Percentiles rank a stretch among this genome's conserved stretches.
Conservation (phyloP, 2,329 filamentous ascomycete genomes). For the Aschersonia sp. region DNA sequence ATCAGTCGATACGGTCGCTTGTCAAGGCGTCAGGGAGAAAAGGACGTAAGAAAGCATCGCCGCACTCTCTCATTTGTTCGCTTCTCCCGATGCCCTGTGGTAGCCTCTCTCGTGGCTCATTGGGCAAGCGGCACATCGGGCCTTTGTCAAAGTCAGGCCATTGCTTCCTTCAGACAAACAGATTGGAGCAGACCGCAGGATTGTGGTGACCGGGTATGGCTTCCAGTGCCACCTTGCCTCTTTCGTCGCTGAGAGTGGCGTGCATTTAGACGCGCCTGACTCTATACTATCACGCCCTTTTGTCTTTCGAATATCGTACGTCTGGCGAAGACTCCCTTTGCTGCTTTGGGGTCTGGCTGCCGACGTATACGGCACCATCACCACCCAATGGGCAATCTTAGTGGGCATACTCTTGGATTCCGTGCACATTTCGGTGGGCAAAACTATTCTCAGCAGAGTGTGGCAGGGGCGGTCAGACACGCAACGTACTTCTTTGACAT, state of each 20-base stretch:
- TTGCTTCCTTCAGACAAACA: slow-evolving; percentile 1
- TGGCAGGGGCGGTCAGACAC: background rate
- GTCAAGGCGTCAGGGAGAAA: background rate
- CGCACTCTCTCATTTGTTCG: background rate
- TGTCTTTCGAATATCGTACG: too few species aligned
- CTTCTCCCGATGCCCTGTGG: background rate
- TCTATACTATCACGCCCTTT: background rate
- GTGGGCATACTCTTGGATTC: too few species aligned
- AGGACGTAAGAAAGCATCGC: background rate
- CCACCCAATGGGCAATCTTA: too few species aligned
- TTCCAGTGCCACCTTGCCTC: slow-evolving; percentile 3
- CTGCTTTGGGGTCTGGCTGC: too few species aligned
- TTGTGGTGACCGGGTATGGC: slow-evolving; percentile 3
- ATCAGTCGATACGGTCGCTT: background rate
- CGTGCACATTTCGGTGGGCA: too few species aligned
- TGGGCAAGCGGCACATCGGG: slow-evolving; percentile 2
- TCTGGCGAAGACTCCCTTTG: too few species aligned
- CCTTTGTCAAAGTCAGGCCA: slow-evolving; percentile 5
- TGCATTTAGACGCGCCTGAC: background rate
- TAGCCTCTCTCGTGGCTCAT: background rate
- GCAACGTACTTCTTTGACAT: background rate
- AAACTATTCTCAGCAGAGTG: background rate
- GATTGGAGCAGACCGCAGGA: background rate
- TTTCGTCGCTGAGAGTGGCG: background rate
- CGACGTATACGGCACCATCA: too few species aligned